Evolutionary conservation across 345 rosid species (phyloP), one percentile per base, ranked within the genome.

Genomic region (Eucalyptus sideroxylon): DNA sequence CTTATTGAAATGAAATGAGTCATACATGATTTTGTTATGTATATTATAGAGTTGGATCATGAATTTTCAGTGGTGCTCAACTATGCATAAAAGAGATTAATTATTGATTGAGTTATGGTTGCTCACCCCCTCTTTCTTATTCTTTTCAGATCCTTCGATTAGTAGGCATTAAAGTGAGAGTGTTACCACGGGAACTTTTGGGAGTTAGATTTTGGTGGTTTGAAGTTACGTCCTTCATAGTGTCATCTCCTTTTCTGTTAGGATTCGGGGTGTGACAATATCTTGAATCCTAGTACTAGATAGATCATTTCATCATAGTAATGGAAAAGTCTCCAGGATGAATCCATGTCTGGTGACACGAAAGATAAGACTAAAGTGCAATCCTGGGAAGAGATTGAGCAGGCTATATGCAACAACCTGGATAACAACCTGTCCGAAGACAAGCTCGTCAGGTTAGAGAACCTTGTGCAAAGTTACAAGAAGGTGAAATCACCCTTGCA

Each of bases 331-430:
- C 69, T 62, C 31, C 0, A 0, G 0, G 0, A 27, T 27, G 67
- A 62, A 62, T 62, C 69, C 34, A 6, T 27, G 69, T 27, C 69
- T 62, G 16, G 69, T 27, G 34, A 62, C 16, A 27, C 1, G 16
- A 13, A 60, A 62, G 31, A 62, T 62, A 3, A 26, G 67, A 60
- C 67, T 60, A 60, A 11, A 60, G 67, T 0, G 67, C 67, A 27
- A 12, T 60, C 69, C 34, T 62, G 69, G 69, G 69, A 62, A 62
- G 69, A 11, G 69, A 27, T 62, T 3, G 0, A 0, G 69, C 69
- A 1, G 34, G 31, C 34, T 62, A 27, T 13, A 27, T 0, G 0
- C 31, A 27, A n/a, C 69, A 27, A 0, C 69, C 0, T 27, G n/a
- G 69, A 27, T 13, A 3, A 1, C 31, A 12, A 27, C 69, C 16